phyloP scores from a whole-genome alignment of 2,329 filamentous ascomycete species.

The Penicillium sp. region DNA sequence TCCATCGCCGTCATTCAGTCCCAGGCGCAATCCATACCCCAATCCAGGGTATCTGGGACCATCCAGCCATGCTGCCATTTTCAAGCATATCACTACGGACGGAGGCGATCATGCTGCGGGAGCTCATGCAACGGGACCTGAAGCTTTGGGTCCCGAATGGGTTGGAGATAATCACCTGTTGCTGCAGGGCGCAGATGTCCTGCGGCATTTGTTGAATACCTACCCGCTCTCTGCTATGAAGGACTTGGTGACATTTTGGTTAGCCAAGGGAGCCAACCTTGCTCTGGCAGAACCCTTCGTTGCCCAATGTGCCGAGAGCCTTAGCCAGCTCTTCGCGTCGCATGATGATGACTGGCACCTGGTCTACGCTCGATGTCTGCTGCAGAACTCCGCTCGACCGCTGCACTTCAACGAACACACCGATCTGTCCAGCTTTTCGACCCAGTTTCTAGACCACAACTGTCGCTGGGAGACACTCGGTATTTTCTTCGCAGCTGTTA shows the following conservation, averaged over 20 bases:
- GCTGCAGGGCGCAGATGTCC: slow-evolving; percentile 26
- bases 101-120: slow-evolving; percentile 10
- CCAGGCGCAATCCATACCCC: slow-evolving; percentile 26
- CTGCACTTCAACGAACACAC: slow-evolving; percentile 15
- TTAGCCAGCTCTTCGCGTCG: slow-evolving; percentile 23
- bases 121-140: slow-evolving; percentile 4
- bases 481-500: slow-evolving; percentile 38
- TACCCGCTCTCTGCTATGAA: slow-evolving; percentile 25
- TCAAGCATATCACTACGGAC: slow-evolving; percentile 27
- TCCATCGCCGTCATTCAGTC: slow-evolving; percentile 20
- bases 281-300: slow-evolving; percentile 28
- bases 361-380: slow-evolving; percentile 22
- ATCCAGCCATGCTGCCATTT: slow-evolving; percentile 31
- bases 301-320: slow-evolving; percentile 21
- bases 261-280: slow-evolving; percentile 26
- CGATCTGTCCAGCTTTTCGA: slow-evolving; percentile 18
- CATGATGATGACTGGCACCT: slow-evolving; percentile 26
- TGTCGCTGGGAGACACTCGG: slow-evolving; percentile 42
- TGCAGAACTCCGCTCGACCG: slow-evolving; percentile 23
- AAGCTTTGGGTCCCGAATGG: slow-evolving; percentile 12
- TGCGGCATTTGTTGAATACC: slow-evolving; percentile 21
- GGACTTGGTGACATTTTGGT: slow-evolving; percentile 26
- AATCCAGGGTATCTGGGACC: slow-evolving; percentile 31
- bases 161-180: slow-evolving; percentile 25
- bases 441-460: slow-evolving; percentile 28